phyloP scores from a whole-genome alignment of 495 filamentous ascomycete genomes.

The Penicillium paxilli region DNA sequence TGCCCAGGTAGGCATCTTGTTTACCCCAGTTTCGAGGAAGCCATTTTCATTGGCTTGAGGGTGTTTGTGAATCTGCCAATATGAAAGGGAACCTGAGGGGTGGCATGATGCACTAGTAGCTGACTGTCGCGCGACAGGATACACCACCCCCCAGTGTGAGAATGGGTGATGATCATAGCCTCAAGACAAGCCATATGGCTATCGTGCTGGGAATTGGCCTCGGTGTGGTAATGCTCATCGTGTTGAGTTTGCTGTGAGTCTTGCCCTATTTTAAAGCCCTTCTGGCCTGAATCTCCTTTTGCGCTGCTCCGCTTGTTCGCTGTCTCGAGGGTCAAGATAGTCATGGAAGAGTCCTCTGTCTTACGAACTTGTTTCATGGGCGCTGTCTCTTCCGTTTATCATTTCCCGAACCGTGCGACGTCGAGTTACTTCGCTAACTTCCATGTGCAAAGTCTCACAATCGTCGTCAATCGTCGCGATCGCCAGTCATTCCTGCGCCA shows the following conservation, averaged over 20 bases:
- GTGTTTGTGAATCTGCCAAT: too few relatives aligned
- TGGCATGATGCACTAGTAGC: neutral
- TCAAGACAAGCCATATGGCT: slow-evolving; percentile 35
- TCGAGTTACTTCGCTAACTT: neutral
- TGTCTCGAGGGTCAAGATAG: too few relatives aligned
- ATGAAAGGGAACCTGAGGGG: neutral
- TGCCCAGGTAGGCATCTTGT: neutral
- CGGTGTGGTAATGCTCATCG: slow-evolving; percentile 35
- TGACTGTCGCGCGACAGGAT: slow-evolving; percentile 11
- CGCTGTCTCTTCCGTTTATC: neutral
- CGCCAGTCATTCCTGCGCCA: slow-evolving; percentile 22
- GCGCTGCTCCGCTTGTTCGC: too few relatives aligned
- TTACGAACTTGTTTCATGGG: neutral
- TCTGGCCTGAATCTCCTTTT: too few relatives aligned
- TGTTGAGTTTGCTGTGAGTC: slow-evolving; percentile 40
- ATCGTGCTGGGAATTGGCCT: slow-evolving; percentile 44
- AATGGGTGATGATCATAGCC: slow-evolving; percentile 17
- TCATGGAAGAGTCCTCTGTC: too few relatives aligned
- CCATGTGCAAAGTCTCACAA: slow-evolving; percentile 26
- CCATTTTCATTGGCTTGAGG: neutral
- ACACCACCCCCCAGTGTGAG: slow-evolving; percentile 3
- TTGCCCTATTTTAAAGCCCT: neutral
- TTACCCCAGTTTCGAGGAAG: neutral
- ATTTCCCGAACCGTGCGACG: slow-evolving; percentile 8
- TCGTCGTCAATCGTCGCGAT: slow-evolving; percentile 40